phyloP scores from a whole-genome alignment of 2,329 filamentous ascomycete species.

The Diaporthe sp. region DNA sequence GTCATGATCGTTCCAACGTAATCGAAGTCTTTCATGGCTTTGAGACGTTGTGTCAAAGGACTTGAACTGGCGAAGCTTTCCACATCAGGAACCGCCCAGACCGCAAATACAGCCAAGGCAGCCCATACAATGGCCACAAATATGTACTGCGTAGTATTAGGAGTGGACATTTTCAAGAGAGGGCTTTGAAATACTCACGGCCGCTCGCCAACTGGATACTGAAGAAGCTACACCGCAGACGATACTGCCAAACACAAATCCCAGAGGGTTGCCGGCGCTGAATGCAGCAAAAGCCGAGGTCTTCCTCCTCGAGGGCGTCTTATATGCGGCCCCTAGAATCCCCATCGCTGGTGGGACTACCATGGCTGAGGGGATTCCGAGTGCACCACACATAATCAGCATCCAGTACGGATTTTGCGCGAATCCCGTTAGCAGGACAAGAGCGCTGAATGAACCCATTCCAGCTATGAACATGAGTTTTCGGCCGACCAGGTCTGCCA shows the following conservation, averaged over 20 bases:
- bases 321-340: not conserved
- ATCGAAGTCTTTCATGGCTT: slow-evolving; percentile 1
- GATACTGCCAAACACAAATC: not conserved
- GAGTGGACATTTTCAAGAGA: not conserved
- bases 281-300: not conserved
- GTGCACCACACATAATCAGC: slow-evolving; percentile 2
- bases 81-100: slow-evolving; percentile 18
- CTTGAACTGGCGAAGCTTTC: not conserved
- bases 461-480: slow-evolving; percentile 13
- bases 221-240: slow-evolving; percentile 4
- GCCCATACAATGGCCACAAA: slow-evolving; percentile 11
- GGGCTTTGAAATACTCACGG: not conserved
- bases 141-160: not conserved
- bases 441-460: not conserved
- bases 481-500: not conserved
- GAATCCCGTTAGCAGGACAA: not conserved
- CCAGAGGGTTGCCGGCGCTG: not conserved
- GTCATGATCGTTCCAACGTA: slow-evolving; percentile 10
- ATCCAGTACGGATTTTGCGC: slow-evolving; percentile 1
- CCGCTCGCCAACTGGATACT: slow-evolving; percentile 7
- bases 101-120: not conserved
- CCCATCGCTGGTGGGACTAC: not conserved
- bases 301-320: not conserved
- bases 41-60: not conserved
- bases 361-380: slow-evolving; percentile 8